These are phyloP conservation scores for Entamoeba dispar DNA, from an alignment of 208 protist genomes.

Conservation along the genomic window DNA sequence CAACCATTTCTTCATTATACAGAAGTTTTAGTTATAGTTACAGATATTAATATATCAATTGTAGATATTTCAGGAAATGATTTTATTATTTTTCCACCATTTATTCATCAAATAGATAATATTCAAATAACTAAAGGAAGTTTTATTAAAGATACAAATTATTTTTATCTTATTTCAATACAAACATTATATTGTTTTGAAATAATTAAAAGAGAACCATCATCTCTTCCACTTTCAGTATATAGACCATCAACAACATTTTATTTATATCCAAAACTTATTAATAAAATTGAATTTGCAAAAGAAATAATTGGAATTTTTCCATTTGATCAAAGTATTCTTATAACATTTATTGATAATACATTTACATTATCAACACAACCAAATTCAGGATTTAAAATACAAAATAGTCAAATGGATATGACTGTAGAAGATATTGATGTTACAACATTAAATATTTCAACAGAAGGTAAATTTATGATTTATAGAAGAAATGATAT, in stretches of 20 bases:
- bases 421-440: background rate
- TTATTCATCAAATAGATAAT: background rate
- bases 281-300: background rate
- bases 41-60: background rate
- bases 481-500: background rate
- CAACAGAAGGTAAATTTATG: background rate
- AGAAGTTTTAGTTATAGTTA: background rate
- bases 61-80: background rate
- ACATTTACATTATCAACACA: background rate
- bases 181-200: background rate
- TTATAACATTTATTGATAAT: background rate
- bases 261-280: background rate
- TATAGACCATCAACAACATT: background rate
- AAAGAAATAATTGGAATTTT: background rate
- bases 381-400: background rate
- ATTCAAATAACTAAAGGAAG: background rate
- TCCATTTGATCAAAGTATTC: background rate
- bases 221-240: background rate
- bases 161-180: background rate
- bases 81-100: background rate
- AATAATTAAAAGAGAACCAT: background rate
- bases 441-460: background rate
- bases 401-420: background rate
- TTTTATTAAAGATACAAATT: background rate
- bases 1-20: background rate